A percentile compares a stretch with the other conserved stretches of the same genome.
Conservation (phyloP, 2,329 filamentous ascomycete species). For the Lachnellula cervina region DNA sequence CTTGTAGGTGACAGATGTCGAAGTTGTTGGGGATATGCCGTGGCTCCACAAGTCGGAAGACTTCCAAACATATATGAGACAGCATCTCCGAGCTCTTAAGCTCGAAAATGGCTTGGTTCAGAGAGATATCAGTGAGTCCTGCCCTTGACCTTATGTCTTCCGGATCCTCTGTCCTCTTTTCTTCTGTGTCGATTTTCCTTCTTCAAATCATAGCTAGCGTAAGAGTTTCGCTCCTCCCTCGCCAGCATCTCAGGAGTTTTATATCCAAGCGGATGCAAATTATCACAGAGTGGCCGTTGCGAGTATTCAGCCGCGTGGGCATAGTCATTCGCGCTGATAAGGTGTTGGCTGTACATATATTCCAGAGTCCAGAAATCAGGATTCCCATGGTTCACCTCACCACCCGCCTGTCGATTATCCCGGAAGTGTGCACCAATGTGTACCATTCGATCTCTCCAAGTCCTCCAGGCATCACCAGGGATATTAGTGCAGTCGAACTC, state of each 20-base stretch:
- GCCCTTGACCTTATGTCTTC: background rate
- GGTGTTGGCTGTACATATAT: constrained; percentile 30
- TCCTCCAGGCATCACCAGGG: constrained; percentile 6
- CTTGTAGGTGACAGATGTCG: background rate
- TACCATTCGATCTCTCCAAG: constrained; percentile 37
- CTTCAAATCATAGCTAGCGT: constrained; percentile 5
- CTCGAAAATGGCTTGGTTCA: background rate
- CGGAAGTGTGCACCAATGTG: constrained; percentile 44
- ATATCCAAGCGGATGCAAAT: constrained; percentile 8
- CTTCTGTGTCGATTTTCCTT: constrained; percentile 11
- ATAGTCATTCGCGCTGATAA: constrained; percentile 30
- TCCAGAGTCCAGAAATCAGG: constrained; percentile 40
- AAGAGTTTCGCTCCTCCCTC: constrained; percentile 1
- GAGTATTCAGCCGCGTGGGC: constrained; percentile 5
- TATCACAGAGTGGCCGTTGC: constrained; percentile 14
- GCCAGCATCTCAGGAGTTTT: constrained; percentile 10
- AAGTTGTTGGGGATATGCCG: background rate
- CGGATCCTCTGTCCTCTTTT: background rate
- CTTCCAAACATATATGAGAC: background rate
- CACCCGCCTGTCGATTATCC: constrained; percentile 13
- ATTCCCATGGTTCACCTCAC: constrained; percentile 22
- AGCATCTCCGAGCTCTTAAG: background rate
- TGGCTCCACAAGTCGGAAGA: background rate
- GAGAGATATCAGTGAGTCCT: background rate
- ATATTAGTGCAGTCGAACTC: constrained; percentile 10